Conservation (phyloP, 495 filamentous ascomycete species). For the Aspergillus haitiensis region DNA sequence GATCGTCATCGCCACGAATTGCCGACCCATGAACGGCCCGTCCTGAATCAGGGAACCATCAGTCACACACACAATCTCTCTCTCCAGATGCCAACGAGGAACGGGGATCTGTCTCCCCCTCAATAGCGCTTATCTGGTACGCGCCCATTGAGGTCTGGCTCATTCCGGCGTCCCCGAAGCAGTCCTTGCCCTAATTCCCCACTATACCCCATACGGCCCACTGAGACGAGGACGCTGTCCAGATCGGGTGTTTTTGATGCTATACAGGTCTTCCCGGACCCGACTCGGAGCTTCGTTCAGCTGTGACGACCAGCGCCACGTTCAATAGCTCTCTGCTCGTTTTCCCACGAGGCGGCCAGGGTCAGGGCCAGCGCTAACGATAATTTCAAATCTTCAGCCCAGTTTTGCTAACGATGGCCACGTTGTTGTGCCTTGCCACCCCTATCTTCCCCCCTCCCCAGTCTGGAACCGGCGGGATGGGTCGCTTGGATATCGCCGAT, state of each 20-base stretch:
- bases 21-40: neutral
- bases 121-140: no score
- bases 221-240: neutral
- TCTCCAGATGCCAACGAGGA: no score
- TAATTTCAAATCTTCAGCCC: neutral
- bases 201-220: neutral
- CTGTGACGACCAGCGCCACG: neutral
- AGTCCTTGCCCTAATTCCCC: neutral
- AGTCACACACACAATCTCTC: no score
- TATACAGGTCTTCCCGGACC: neutral
- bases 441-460: neutral
- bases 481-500: neutral
- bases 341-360: neutral
- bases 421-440: neutral
- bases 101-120: no score
- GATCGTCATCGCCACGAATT: neutral
- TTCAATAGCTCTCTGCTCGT: neutral
- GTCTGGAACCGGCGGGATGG: neutral
- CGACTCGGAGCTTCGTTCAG: constrained; percentile 1
- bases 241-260: neutral
- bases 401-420: neutral
- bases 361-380: neutral
- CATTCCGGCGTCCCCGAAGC: no score
- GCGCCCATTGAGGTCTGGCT: no score
- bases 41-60: neutral